Evolutionary conservation across 2,329 filamentous ascomycete species (phyloP), one percentile per base, ranked within the genome.

Genomic region (Aaosphaeria arxii): DNA sequence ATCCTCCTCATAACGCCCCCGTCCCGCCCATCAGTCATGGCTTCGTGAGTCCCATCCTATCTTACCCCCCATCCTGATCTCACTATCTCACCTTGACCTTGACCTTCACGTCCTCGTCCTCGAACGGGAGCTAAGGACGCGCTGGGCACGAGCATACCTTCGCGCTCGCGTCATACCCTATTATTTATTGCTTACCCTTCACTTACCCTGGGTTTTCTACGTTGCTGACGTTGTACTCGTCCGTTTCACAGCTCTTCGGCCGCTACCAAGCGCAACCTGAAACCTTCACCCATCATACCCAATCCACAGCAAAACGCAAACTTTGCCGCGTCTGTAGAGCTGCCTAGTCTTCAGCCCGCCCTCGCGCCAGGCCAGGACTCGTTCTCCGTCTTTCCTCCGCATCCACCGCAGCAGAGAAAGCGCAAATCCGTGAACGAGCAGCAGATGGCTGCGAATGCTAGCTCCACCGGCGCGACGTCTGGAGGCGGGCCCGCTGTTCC

Each of bases 251-350:
- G 72, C 64, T 65, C 68, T 45, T 70, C 71, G 30, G 67, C 66
- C 46, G 66, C 70, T 54, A 63, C 70, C 59, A 73, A 74, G 60
- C 73, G 72, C 61, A 74, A 62, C 52, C 60, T 74, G 56, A 74
- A 74, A 55, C 71, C 69, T 31, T 70, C 69, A 24, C 65, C 65
- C 53, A 58, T 73, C 54, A 68, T 69, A 43, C 63, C 73, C 32
- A 41, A 42, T 28, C 53, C 51, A 42, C 55, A 53, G 13, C 65
- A 63, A 40, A 54, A 59, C 35, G 28, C 53, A 31, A 56, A 57
- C 39, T 55, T 61, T 42, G 43, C 57, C 43, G 32, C 57, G 17
- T 52, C 62, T 33, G 39, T 58, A 50, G 63, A 69, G 28, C 55
- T 59, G 51, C 55, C 63, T 38, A 56, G 40, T 48, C 43, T 61